phyloP scores from a whole-genome alignment of 2,329 filamentous ascomycete species.

The Cladophialophora psammophila region DNA sequence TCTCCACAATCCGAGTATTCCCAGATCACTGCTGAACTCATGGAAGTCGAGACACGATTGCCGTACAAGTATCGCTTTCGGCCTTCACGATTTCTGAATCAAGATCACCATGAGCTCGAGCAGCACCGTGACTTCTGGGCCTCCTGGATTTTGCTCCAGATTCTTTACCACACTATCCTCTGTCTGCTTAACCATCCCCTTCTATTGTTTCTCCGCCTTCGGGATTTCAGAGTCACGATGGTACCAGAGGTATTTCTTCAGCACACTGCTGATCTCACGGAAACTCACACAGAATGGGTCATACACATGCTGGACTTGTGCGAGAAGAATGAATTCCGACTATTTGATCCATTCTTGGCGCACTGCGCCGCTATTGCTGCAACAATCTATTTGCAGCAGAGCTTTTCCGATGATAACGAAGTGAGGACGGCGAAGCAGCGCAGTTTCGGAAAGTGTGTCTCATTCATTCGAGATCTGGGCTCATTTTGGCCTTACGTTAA shows the following conservation, averaged over 20 bases:
- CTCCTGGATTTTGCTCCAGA: constrained; percentile 61
- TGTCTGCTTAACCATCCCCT: constrained; percentile 63
- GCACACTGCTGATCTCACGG: constrained; percentile 61
- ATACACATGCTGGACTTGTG: constrained; percentile 60
- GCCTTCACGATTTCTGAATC: constrained; percentile 56
- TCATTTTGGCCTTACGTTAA: constrained; percentile 56
- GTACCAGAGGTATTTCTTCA: constrained; percentile 62
- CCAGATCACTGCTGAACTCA: constrained; percentile 58
- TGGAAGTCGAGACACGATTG: constrained; percentile 61
- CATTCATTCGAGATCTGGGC: constrained; percentile 53
- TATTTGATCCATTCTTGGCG: constrained; percentile 57
- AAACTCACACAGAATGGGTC: constrained; percentile 62
- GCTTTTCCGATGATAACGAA: constrained; percentile 54
- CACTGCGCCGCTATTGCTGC: constrained; percentile 62
- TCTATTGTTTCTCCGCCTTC: constrained; percentile 60
- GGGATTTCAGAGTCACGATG: constrained; percentile 60
- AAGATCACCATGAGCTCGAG: constrained; percentile 52
- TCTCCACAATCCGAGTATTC: constrained; percentile 62
- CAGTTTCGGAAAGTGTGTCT: constrained; percentile 55
- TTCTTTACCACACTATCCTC: constrained; percentile 61
- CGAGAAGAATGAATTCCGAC: constrained; percentile 54
- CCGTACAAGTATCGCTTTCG: constrained; percentile 61
- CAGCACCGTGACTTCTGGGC: constrained; percentile 60
- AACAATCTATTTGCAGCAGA: constrained; percentile 63
- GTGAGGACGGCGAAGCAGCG: constrained; percentile 53